Base-by-base conservation (phyloP, 805 yeast species). In the Jamesozyma piceae region DNA sequence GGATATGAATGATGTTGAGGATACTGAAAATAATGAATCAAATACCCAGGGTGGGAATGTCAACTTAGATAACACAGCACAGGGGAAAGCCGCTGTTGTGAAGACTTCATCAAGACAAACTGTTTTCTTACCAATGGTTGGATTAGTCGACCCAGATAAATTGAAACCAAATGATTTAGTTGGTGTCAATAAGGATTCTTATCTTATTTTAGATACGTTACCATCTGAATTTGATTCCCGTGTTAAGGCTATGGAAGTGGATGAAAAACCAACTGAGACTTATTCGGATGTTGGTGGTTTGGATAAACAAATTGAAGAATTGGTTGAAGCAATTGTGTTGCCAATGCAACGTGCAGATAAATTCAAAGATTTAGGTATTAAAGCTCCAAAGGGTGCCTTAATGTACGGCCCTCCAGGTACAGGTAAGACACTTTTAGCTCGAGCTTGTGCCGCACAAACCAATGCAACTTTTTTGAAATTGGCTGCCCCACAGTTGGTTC, bases 401-500 rank as follows among this genome's bases (percentile, higher is more conserved):
- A 87, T 92, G 89, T 92, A 92, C 62, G 99, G 99, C 30, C 97
- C 99, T 8, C 99, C 99, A 42, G 99, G 99, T 64, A 92, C 98
- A 1, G 99, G 99, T 64, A 92, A 92, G 67, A 92, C 98, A 2
- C 71, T 92, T 47, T 73, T 92, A 52, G 99, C 99, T 9, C 80
- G 96, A 63, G 98, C 98, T 1, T 95, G 97, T 69, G 99, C 99
- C 20, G 96, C 97, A 42, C 97, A 92, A 65, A 86, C 97, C 1
- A 88, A 89, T 65, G 98, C 98, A 14, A 92, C 98, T 0, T 92
- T 92, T 63, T 73, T 92, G 61, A 86, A 95, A 61, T 75, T 92
- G 43, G 97, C 97, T 1, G 99, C 97, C 30, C 96, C 98, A 8
- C 98, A 92, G 66, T 78, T 92, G 50, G 97, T 92, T 43, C 98